phyloP scores from a whole-genome alignment of 331 rosid genomes.

The Dryas integrifolia region DNA sequence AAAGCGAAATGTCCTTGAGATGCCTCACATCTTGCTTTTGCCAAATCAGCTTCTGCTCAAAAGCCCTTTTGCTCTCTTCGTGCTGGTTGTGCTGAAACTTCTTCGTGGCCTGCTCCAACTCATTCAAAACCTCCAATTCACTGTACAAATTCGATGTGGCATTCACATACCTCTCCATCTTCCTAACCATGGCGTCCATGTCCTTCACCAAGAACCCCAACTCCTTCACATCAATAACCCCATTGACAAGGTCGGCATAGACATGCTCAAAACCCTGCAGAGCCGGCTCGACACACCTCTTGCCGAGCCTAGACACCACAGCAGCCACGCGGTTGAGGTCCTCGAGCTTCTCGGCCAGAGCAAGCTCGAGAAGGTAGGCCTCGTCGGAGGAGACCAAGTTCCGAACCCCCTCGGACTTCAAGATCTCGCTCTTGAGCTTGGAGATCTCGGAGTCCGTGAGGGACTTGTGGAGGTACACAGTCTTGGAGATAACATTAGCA shows the following conservation, averaged over 20 bases:
- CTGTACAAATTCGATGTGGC: constrained; percentile 71
- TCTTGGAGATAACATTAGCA: constrained; percentile 87
- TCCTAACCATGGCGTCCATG: constrained; percentile 95
- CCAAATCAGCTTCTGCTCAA: constrained; percentile 81
- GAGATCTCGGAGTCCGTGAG: constrained; percentile 69
- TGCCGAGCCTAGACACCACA: constrained; percentile 87
- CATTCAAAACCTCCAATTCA: constrained; percentile 85
- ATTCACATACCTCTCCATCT: constrained; percentile 85
- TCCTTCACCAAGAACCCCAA: constrained; percentile 90
- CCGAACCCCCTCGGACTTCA: constrained; percentile 61
- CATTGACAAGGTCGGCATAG: constrained; percentile 64
- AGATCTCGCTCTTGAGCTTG: constrained; percentile 78
- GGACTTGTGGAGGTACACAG: constrained; percentile 69
- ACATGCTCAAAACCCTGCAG: constrained; percentile 96
- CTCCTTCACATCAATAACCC: constrained; percentile 79
- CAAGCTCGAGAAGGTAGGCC: constrained; percentile 74
- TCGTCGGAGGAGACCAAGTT: constrained; percentile 67
- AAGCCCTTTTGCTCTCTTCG: constrained; percentile 69
- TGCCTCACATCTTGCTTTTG: constrained; percentile 85
- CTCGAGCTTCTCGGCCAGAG: constrained; percentile 77
- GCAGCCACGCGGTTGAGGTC: constrained; percentile 76
- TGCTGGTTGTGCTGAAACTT: constrained; percentile 77
- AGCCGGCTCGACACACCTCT: constrained; percentile 76
- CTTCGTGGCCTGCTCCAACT: constrained; percentile 75
- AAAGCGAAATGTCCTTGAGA: constrained; percentile 78